Base-by-base conservation (phyloP, 371 early-diverging fungal species). In the Capniomyces stellatus region DNA sequence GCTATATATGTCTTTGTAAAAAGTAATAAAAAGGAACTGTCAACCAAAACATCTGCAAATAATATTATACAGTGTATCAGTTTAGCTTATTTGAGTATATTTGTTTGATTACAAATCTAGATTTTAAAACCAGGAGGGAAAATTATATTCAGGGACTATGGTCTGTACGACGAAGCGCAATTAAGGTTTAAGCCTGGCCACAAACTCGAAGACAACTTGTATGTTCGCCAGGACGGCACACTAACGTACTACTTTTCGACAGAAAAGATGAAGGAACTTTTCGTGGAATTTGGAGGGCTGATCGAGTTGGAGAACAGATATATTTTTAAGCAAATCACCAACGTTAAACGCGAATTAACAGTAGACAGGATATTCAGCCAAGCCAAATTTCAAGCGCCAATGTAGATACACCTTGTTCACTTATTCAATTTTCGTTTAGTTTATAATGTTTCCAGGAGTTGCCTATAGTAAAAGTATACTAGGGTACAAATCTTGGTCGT, bases 361-460 rank as follows among this genome's bases (percentile, higher is more conserved):
- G 78, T 90, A 47, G 86, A 87, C 55, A 73, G 96, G 47, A 73
- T 87, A 21, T 95, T 92, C 76, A 73, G 81, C 2, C 95, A 95
- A 66, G 86, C 83, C 27, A 85, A 80, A 67, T 87, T 86, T 50
- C 63, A 66, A 30, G 22, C 44, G 4, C 25, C 25, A 44, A 19
- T 10, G 12, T 4, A 44, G 15, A 35, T 35, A 35, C n/a, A n/a
- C n/a, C n/a, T n/a, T n/a, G n/a, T n/a, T n/a, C n/a, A n/a, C n/a
- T n/a, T n/a, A n/a, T n/a, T n/a, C n/a, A n/a, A n/a, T n/a, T n/a
- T n/a, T n/a, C n/a, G n/a, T n/a, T n/a, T n/a, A n/a, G n/a, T n/a
- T n/a, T n/a, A n/a, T n/a, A n/a, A n/a, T n/a, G n/a, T n/a, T n/a
- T n/a, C n/a, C n/a, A n/a, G n/a, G n/a, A n/a, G n/a, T n/a, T n/a